Conservation (phyloP, 2,329 filamentous ascomycete species). For the Lizonia empirigonia region DNA sequence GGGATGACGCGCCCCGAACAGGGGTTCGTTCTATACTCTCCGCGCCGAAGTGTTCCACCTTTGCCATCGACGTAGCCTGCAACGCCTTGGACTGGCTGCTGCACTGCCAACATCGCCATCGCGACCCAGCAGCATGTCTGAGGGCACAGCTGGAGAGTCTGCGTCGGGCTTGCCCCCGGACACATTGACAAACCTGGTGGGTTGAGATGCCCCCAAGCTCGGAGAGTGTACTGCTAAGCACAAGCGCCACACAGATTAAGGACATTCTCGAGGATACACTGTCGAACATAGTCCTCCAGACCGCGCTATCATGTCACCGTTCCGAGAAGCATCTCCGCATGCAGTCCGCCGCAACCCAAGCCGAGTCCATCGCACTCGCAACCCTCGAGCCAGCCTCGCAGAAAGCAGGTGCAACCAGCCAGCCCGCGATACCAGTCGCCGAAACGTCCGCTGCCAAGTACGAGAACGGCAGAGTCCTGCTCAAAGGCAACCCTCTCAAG, state of each 20-base stretch:
- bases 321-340: conserved; percentile 76
- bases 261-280: conserved; percentile 73
- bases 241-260: conserved; percentile 31
- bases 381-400: conserved; percentile 43
- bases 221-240: conserved; percentile 34
- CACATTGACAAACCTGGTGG: conserved; percentile 42
- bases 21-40: conserved; percentile 7
- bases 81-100: conserved; percentile 15
- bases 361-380: conserved; percentile 47
- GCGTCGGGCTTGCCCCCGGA: conserved; percentile 36
- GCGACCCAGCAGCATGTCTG: conserved; percentile 43
- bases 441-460: conserved; percentile 72
- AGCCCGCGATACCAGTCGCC: conserved; percentile 56
- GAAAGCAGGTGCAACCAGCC: conserved; percentile 51
- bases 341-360: conserved; percentile 62
- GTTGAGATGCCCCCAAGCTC: conserved; percentile 15
- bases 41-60: conserved; percentile 13
- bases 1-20: conserved; percentile 17
- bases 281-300: conserved; percentile 77
- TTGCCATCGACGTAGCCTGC: conserved; percentile 16
- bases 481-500: conserved; percentile 75
- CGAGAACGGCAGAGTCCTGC: conserved; percentile 69
- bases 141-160: conserved; percentile 39
- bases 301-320: conserved; percentile 75
- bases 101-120: conserved; percentile 20